These are phyloP conservation scores for Neurospora terricola DNA, from an alignment of 495 filamentous ascomycete genomes.

Conservation along the genomic window DNA sequence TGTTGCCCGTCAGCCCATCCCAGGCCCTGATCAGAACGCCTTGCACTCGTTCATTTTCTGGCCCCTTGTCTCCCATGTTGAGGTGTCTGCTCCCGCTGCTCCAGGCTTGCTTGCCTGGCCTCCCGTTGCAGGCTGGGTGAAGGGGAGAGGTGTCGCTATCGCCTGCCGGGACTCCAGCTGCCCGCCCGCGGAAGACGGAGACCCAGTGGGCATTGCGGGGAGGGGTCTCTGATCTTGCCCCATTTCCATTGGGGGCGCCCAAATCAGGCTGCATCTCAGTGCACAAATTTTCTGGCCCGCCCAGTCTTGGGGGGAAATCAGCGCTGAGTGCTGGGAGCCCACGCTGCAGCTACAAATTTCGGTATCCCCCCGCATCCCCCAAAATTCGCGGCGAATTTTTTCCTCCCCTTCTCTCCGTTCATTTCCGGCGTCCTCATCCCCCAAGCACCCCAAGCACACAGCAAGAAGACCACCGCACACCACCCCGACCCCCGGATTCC, in stretches of 20 bases:
- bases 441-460: not conserved
- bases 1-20: not conserved
- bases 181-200: not conserved
- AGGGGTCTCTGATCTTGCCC: conserved; percentile 1
- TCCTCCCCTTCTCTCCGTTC: conserved; percentile 26
- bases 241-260: conserved; percentile 14
- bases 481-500: not conserved
- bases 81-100: not conserved
- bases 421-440: conserved; percentile 12
- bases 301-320: conserved; percentile 23
- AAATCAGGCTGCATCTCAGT: conserved; percentile 13
- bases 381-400: conserved; percentile 21
- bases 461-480: not conserved
- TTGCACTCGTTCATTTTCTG: not conserved
- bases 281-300: conserved; percentile 17
- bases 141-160: not conserved
- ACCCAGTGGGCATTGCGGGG: not conserved
- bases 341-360: conserved; percentile 23
- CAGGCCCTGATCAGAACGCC: not conserved
- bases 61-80: not conserved
- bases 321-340: conserved; percentile 15
- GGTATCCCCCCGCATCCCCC: conserved; percentile 20
- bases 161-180: not conserved
- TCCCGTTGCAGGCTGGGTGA: not conserved
- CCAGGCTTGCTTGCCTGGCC: not conserved